Evolutionary conservation across 2,329 filamentous ascomycete species (phyloP).

Genomic region (Macrophomina pseudophaseolina): DNA sequence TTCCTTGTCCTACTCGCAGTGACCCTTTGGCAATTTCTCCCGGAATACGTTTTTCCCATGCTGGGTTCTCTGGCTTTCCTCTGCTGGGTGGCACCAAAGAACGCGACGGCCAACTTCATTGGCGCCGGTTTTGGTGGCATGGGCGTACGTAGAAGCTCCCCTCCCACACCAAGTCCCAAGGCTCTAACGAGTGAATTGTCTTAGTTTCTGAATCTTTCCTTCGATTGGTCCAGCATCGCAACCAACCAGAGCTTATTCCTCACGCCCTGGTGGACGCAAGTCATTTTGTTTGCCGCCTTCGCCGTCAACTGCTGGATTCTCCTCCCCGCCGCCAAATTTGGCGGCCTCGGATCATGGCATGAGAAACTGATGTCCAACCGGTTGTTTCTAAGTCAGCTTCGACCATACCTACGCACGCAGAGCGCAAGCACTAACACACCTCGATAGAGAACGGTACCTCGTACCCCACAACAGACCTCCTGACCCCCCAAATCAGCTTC

Average conservation of each 20-base stretch:
- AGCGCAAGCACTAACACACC: slow-evolving; percentile 45
- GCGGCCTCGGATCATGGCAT: slow-evolving; percentile 49
- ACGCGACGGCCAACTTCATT: slow-evolving; percentile 64
- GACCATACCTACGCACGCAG: not conserved
- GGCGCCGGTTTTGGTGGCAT: slow-evolving; percentile 67
- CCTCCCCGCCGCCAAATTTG: slow-evolving; percentile 64
- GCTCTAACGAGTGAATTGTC: no score
- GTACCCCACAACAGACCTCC: slow-evolving; percentile 51
- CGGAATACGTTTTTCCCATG: slow-evolving; percentile 66
- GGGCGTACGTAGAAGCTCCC: slow-evolving; percentile 41
- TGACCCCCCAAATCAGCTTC: slow-evolving; percentile 52
- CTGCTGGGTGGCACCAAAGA: slow-evolving; percentile 67
- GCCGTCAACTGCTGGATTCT: slow-evolving; percentile 64
- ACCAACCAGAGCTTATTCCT: slow-evolving; percentile 49
- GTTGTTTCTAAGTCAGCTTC: slow-evolving; percentile 13
- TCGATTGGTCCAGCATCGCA: slow-evolving; percentile 67
- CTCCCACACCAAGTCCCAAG: no score
- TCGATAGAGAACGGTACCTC: slow-evolving; percentile 52
- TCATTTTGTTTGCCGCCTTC: slow-evolving; percentile 61
- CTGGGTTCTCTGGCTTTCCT: slow-evolving; percentile 65
- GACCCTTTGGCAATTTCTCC: slow-evolving; percentile 66
- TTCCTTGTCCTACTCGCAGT: slow-evolving; percentile 59
- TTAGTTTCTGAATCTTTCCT: slow-evolving; percentile 60
- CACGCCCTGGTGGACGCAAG: slow-evolving; percentile 63
- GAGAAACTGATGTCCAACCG: slow-evolving; percentile 63